phyloP scores from a whole-genome alignment of 2,329 filamentous ascomycete genomes.

The Cladosporium austrohemisphaericum region DNA sequence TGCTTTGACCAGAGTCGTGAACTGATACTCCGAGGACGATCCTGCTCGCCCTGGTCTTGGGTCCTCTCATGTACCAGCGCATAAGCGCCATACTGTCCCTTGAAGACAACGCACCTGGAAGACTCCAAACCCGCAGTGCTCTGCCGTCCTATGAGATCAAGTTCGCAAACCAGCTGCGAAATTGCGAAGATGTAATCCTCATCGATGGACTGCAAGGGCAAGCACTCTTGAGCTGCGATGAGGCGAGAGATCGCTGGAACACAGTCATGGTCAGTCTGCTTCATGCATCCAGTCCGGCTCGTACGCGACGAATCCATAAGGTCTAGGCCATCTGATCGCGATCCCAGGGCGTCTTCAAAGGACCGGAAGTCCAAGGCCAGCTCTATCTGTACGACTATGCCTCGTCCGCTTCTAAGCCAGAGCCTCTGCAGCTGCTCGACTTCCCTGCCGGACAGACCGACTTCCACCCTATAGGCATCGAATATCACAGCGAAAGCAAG shows the following conservation, averaged over 20 bases:
- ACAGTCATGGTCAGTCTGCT: slow-evolving; percentile 40
- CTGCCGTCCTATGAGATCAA: slow-evolving; percentile 39
- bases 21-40: neutral
- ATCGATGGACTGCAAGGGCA: slow-evolving; percentile 35
- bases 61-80: slow-evolving; percentile 3
- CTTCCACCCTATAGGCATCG: slow-evolving; percentile 39
- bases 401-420: slow-evolving; percentile 20
- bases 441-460: slow-evolving; percentile 27
- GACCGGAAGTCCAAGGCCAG: slow-evolving; percentile 25
- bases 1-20: neutral
- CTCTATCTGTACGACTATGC: slow-evolving; percentile 42
- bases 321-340: neutral
- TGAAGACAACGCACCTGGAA: neutral
- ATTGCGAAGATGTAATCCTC: slow-evolving; percentile 42
- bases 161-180: slow-evolving; percentile 36
- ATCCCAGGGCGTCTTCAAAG: slow-evolving; percentile 29
- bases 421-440: slow-evolving; percentile 27
- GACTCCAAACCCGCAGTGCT: neutral
- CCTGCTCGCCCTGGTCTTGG: neutral
- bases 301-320: too few relatives aligned
- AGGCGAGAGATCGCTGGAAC: slow-evolving; percentile 43
- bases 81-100: neutral
- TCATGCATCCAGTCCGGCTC: neutral
- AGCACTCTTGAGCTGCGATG: slow-evolving; percentile 44
- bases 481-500: slow-evolving; percentile 31